Evolutionary conservation across 2,329 filamentous ascomycete genomes (phyloP), one percentile per base, ranked within the genome.

Genomic region (Ophioceras dolichostomum): DNA sequence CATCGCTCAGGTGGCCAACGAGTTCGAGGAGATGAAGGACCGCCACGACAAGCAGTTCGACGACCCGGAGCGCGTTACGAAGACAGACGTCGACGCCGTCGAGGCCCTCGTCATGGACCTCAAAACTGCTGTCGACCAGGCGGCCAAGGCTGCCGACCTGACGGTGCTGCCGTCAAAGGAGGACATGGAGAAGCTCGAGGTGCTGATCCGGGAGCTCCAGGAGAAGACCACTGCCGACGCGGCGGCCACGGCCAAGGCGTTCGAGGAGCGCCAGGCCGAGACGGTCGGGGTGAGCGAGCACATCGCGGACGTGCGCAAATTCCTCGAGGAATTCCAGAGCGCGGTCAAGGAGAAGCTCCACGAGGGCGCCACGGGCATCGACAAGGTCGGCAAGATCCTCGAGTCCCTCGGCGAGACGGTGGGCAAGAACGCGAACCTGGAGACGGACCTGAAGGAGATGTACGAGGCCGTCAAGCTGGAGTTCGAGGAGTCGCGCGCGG

Each of bases 261-360:
- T 91, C 32, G 85, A 91, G 37, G 81, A 89, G 41, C 81, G 86
- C 19, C 86, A 89, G 51, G 73, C 80, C 32, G 89, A 95, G 55
- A 86, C 85, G 38, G 79, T 80, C 17, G 79, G 77, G 12, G 74
- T 94, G 18, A 71, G 81, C 12, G 80, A 89, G 42, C 79, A 80
- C 39, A 80, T 96, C 49, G 71, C 73, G 2, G 85, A 87, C 48
- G 77, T 94, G 51, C 89, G 85, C 61, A 61, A 64, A 0, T 76
- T 86, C 49, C 65, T 96, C 1, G 77, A 83, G 39, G 83, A 86
- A 37, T 75, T 95, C 48, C 84, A 85, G 41, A 75, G 78, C 24
- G 72, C 86, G 30, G 65, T 94, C 32, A 80, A 83, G 54, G 70
- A 69, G 34, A 89, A 83, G 53, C 71, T 96, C 3, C 77, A 81